These are phyloP conservation scores for Erythrophleum fordii DNA, from an alignment of 306 rosid genomes.

Conservation along the genomic window DNA sequence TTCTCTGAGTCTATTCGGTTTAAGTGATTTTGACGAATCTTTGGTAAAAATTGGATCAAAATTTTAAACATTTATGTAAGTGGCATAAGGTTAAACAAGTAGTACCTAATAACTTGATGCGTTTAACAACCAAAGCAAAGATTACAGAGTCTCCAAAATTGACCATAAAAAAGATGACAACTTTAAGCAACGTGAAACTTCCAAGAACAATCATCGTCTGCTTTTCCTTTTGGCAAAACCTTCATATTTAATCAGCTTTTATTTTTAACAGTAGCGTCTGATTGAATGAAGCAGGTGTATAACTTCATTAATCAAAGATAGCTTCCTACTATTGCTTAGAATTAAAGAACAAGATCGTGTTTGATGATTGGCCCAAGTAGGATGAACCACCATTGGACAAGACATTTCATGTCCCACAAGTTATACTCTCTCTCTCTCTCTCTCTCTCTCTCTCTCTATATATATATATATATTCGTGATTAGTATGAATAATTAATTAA, in stretches of 20 bases:
- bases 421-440: too few species aligned
- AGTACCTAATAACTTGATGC: neutral
- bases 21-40: too few species aligned
- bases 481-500: neutral
- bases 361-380: slow-evolving; percentile 4
- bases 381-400: neutral
- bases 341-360: neutral
- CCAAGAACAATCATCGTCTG: neutral
- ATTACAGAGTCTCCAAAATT: neutral
- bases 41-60: too few species aligned
- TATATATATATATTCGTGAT: neutral
- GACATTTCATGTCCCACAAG: neutral
- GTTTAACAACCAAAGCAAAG: neutral
- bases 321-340: neutral
- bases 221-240: neutral
- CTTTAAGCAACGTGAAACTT: slow-evolving; percentile 16
- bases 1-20: too few species aligned
- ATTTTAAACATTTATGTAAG: too few species aligned
- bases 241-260: neutral
- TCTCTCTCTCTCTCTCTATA: too few species aligned
- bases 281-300: neutral
- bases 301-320: neutral
- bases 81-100: neutral
- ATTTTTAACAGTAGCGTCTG: neutral
- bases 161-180: neutral